Conservation (phyloP, 2,329 filamentous ascomycete genomes). For the Lasiodiplodia hormozganensis region DNA sequence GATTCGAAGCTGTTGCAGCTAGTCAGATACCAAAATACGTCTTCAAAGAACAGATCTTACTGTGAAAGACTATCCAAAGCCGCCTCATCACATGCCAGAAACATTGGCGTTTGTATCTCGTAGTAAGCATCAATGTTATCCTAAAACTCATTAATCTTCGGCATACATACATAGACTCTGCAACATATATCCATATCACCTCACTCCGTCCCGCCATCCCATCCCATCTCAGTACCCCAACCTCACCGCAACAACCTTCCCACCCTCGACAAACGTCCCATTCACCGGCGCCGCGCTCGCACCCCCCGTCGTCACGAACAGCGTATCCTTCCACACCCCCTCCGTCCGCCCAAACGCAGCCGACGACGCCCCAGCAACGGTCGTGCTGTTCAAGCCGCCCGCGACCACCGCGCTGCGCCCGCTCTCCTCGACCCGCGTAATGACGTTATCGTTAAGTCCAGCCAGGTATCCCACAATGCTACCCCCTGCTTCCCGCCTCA, state of each 20-base stretch:
- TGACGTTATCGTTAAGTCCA: not conserved
- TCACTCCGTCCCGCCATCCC: no score
- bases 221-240: not conserved
- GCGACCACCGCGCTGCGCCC: slow-evolving; percentile 31
- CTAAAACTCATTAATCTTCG: no score
- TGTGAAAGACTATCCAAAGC: not conserved
- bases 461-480: not conserved
- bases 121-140: no score
- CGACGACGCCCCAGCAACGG: slow-evolving; percentile 33
- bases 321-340: slow-evolving; percentile 29
- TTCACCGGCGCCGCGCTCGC: slow-evolving; percentile 33
- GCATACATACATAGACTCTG: no score
- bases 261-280: slow-evolving; percentile 35
- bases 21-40: no score
- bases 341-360: slow-evolving; percentile 33
- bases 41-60: no score
- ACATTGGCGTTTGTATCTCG: no score
- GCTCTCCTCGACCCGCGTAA: not conserved
- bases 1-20: no score
- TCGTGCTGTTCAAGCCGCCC: slow-evolving; percentile 12
- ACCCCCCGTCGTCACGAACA: slow-evolving; percentile 39
- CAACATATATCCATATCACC: not conserved
- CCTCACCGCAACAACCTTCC: slow-evolving; percentile 34
- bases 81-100: not conserved
- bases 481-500: not conserved